phyloP scores from a whole-genome alignment of 148 eudicot species.

The Amaranthus palmeri region DNA sequence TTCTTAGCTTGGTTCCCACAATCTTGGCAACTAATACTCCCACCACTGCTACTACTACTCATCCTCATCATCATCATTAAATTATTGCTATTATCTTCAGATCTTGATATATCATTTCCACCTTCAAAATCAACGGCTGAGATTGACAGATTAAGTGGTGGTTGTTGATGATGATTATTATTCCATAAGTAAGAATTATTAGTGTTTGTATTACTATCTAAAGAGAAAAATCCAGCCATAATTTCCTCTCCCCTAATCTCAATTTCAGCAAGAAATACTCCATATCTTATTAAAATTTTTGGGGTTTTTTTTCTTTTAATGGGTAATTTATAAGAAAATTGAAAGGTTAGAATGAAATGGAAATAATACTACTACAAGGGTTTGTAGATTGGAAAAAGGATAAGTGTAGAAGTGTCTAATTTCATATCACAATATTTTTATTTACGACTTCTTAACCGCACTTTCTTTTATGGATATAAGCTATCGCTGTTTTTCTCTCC shows the following conservation, averaged over 20 bases:
- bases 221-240: constrained; percentile 32
- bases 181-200: not conserved
- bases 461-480: no score
- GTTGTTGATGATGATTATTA: not conserved
- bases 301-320: no score
- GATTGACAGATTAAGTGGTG: not conserved
- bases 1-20: constrained; percentile 48
- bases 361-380: not conserved
- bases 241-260: not conserved
- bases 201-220: not conserved
- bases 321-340: no score
- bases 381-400: not conserved
- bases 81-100: constrained; percentile 3
- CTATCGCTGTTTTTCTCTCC: no score
- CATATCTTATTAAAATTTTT: constrained; percentile 1
- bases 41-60: not conserved
- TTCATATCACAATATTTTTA: no score
- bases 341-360: no score
- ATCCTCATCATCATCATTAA: constrained; percentile 18
- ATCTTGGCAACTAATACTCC: constrained; percentile 31
- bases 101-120: constrained; percentile 7
- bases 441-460: no score
- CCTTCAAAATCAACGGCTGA: constrained; percentile 3
- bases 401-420: not conserved
- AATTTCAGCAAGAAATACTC: constrained; percentile 11